Evolutionary conservation across 345 rosid genomes (phyloP), one percentile per base, ranked within the genome.

Genomic region (Gynandropsis gynandra): DNA sequence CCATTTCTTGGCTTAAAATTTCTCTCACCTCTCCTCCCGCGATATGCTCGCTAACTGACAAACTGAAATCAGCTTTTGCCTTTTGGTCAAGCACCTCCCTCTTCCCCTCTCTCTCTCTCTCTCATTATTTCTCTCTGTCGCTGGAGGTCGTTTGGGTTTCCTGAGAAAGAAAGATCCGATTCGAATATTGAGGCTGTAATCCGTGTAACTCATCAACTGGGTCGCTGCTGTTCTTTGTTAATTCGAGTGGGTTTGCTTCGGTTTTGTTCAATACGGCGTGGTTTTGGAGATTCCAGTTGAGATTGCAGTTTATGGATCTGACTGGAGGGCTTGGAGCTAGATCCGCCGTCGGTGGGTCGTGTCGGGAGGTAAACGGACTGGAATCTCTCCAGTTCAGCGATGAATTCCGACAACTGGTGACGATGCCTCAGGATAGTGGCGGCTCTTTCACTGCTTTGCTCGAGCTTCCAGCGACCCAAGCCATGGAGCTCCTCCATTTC

Each of bases 391-490:
- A 76, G 54, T 64, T 78, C 55, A 63, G 58, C 4, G 88, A 74
- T 7, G 82, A 81, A 51, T 74, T 81, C 55, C 82, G 68, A 16
- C 80, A 67, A 47, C 48, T 78, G 20, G 64, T 68, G 33, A 17
- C 76, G 9, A 50, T 50, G 16, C 76, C 80, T 32, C 58, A 63
- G 0, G 80, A 81, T 12, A 76, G 70, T 55, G 69, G 69, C 4
- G 74, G 75, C 47, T 79, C 82, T 10, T 81, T 81, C 68, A 81
- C 79, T 15, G 89, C 89, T 16, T 65, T 81, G 50, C 85, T 81
- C 38, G 89, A 73, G 54, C 76, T 81, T 47, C 80, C 89, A 7
- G 45, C 80, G 12, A 72, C 76, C 14, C 80, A 74, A 63, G 89
- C 82, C 0, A 51, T 81, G 50, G 80, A 74, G 66, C 85, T 79